Evolutionary conservation across 202 grass and related monocot genomes (phyloP).

Genomic region (Digitaria exilis): DNA sequence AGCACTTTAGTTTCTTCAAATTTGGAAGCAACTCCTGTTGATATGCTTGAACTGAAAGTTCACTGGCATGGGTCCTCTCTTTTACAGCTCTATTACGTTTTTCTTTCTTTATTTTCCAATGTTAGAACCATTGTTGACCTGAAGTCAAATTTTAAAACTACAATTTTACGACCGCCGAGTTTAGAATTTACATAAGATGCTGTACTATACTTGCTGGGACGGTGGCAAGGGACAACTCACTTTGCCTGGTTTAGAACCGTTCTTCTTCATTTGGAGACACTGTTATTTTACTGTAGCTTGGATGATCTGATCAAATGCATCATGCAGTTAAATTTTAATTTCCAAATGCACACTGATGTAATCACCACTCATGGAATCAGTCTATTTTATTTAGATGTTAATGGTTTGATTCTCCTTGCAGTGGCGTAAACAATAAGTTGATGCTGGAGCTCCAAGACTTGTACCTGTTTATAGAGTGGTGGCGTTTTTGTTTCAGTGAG

Average conservation of each 20-base stretch:
- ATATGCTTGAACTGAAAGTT: background rate
- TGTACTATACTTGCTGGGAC: background rate
- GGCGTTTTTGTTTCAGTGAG: conserved; percentile 46
- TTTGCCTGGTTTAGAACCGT: background rate
- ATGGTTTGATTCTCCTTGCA: conserved; percentile 36
- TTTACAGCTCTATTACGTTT: background rate
- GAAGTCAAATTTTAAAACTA: background rate
- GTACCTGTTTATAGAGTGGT: conserved; percentile 42
- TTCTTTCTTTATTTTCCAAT: background rate
- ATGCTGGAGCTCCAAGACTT: conserved; percentile 51
- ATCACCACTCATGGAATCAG: background rate
- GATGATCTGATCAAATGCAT: background rate
- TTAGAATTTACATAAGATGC: background rate
- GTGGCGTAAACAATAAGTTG: conserved; percentile 47
- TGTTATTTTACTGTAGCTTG: background rate
- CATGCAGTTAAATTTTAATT: background rate
- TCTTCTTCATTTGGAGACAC: background rate
- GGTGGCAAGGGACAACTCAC: background rate
- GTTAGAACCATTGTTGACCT: background rate
- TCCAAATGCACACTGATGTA: background rate
- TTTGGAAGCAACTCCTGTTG: background rate
- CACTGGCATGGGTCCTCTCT: background rate
- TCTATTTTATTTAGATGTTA: background rate
- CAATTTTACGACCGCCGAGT: background rate
- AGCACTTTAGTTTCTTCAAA: background rate